A percentile compares a stretch with the other conserved stretches of the same genome.
Evolutionary conservation across 768 basidiomycete species (phyloP).

Genomic region (Agaricus subrufescens): DNA sequence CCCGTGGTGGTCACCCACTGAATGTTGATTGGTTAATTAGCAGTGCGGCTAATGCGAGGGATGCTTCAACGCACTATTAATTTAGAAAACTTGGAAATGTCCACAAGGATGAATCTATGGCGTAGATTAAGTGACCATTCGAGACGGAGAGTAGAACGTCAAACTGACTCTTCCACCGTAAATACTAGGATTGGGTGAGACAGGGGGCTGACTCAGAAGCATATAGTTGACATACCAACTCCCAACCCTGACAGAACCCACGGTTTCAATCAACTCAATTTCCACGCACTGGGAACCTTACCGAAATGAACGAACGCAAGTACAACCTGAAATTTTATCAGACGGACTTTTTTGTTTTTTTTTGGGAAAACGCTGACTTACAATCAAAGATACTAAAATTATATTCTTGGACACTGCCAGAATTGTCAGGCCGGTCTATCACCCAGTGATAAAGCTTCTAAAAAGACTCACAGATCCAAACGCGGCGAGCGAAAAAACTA

Average conservation of each 20-base stretch:
- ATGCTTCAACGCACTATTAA: slow-evolving; percentile 26
- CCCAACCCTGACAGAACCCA: slow-evolving; percentile 27
- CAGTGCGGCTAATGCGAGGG: not conserved
- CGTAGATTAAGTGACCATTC: slow-evolving; percentile 8
- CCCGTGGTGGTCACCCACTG: slow-evolving; percentile 49
- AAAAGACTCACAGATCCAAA: slow-evolving; percentile 38
- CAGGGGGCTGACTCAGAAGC: not conserved
- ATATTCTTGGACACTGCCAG: slow-evolving; percentile 38
- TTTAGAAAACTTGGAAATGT: slow-evolving; percentile 26
- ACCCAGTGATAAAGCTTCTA: not conserved
- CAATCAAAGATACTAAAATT: slow-evolving; percentile 37
- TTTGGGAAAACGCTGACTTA: slow-evolving; percentile 17
- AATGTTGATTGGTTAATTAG: slow-evolving; percentile 38
- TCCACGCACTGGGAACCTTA: slow-evolving; percentile 18
- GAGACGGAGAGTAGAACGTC: not conserved
- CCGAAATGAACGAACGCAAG: slow-evolving; percentile 39
- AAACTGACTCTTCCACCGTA: slow-evolving; percentile 37
- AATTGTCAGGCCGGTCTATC: not conserved
- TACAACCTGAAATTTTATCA: slow-evolving; percentile 23
- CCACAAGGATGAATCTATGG: slow-evolving; percentile 28
- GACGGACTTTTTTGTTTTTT: not conserved
- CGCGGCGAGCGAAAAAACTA: slow-evolving; percentile 50
- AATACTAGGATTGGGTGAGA: slow-evolving; percentile 29
- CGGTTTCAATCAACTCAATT: not conserved
- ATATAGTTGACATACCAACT: slow-evolving; percentile 26